Evolutionary conservation across 73 alveolate genomes (phyloP), one percentile per base, ranked within the genome.

Genomic region (Symbiodinium pilosum): DNA sequence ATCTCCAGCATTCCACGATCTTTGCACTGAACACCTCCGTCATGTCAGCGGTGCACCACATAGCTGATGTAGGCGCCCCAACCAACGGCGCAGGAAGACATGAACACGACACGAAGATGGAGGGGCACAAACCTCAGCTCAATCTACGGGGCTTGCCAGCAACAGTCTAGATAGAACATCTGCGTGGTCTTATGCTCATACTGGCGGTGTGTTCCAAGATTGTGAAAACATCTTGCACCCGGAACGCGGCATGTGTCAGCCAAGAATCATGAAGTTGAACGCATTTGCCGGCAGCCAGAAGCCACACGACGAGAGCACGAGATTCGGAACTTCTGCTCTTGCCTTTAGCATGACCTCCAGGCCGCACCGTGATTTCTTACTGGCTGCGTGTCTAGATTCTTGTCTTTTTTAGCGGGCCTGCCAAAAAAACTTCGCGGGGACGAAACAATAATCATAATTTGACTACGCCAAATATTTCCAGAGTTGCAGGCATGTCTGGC

Each of bases 221-320:
- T n/a, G n/a, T n/a, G n/a, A n/a, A n/a, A n/a, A n/a, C n/a, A n/a
- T n/a, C n/a, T n/a, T n/a, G n/a, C n/a, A n/a, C n/a, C n/a, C n/a
- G n/a, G n/a, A n/a, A n/a, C n/a, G n/a, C n/a, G n/a, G n/a, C n/a
- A n/a, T n/a, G n/a, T n/a, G n/a, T n/a, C n/a, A 64, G 24, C 47
- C 81, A n/a, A 91, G 97, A 68, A 18, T 42, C 97, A 91, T 91
- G 30, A 91, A 91, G 89, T 91, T 91, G 68, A 47, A 75, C 39
- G 97, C 97, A 86, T 91, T 91, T 18, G 97, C 97, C n/a, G 97
- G 97, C 16, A 91, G 97, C 97, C 97, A 91, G 41, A 59, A 91
- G 54, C 97, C 87, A 43, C 97, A 91, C 32, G 77, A 84, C 32
- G 89, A 56, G 38, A 69, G 47, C 36, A 91, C 97, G 41, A 91